Percentiles rank a stretch among this genome's conserved stretches.
Conservation (phyloP, 208 protist genomes). For the Trypanosoma vivax region DNA sequence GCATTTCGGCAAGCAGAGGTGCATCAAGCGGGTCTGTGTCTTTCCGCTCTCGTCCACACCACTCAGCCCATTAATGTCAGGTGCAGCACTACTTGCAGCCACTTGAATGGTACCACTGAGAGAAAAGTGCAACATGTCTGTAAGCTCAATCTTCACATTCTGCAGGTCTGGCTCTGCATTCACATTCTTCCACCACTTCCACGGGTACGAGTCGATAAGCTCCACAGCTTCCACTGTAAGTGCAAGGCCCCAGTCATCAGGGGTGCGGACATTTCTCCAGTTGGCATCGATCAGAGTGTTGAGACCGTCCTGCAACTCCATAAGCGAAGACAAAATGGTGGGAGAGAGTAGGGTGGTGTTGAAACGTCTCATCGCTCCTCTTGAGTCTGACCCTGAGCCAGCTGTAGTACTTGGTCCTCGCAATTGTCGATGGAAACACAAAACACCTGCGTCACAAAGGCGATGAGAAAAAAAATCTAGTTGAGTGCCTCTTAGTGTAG, state of each 20-base stretch:
- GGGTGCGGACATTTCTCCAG: slow-evolving; percentile 55
- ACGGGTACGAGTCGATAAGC: slow-evolving; percentile 89
- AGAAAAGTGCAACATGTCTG: slow-evolving; percentile 89
- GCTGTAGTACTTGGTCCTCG: too few relatives aligned
- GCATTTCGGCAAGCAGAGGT: slow-evolving; percentile 3
- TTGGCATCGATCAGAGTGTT: slow-evolving; percentile 69
- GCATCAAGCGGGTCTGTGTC: slow-evolving; percentile 20
- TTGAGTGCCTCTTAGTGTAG: too few relatives aligned
- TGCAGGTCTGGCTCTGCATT: slow-evolving; percentile 59
- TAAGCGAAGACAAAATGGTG: slow-evolving; percentile 49
- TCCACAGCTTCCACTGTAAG: slow-evolving; percentile 86
- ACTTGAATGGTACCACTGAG: slow-evolving; percentile 82
- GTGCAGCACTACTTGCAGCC: slow-evolving; percentile 14
- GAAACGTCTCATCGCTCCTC: slow-evolving; percentile 37
- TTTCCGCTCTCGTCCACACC: slow-evolving; percentile 10
- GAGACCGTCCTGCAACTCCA: slow-evolving; percentile 76
- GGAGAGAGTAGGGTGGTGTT: slow-evolving; percentile 22
- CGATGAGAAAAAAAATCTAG: too few relatives aligned
- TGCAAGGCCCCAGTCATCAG: slow-evolving; percentile 85
- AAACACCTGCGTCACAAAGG: too few relatives aligned
- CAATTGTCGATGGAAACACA: too few relatives aligned
- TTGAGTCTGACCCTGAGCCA: neutral
- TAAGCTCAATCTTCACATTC: slow-evolving; percentile 87
- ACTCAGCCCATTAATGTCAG: slow-evolving; percentile 8
- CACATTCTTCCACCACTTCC: slow-evolving; percentile 93